Percentiles rank a stretch among this genome's conserved stretches.
Evolutionary conservation across 805 yeast species (phyloP).

Genomic region (Pichia membranifaciens): DNA sequence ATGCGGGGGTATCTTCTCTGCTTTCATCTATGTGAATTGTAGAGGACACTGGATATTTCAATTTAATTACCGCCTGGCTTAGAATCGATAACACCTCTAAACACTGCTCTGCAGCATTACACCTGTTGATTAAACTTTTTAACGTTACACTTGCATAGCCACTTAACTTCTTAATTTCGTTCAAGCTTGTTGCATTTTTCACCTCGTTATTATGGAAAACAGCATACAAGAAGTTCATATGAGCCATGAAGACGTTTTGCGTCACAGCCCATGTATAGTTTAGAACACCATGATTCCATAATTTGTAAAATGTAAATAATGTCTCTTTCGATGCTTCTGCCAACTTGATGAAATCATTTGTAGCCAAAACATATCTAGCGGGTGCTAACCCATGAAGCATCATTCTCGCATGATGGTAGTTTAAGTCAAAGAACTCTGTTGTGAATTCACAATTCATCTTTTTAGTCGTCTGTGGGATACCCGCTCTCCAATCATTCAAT

Average conservation of each 20-base stretch:
- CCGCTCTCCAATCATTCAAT: conserved; percentile 57
- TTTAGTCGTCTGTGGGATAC: conserved; percentile 48
- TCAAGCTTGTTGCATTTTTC: conserved; percentile 38
- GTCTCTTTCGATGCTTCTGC: conserved; percentile 62
- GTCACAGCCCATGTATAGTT: conserved; percentile 94
- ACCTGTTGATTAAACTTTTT: conserved; percentile 54
- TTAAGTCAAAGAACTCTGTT: conserved; percentile 60
- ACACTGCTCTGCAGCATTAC: conserved; percentile 75
- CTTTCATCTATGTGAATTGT: too few species aligned
- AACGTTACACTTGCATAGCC: conserved; percentile 51
- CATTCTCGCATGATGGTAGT: conserved; percentile 69
- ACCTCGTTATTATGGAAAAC: conserved; percentile 63
- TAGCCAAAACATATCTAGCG: conserved; percentile 47
- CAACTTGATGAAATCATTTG: conserved; percentile 50
- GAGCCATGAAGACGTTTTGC: conserved; percentile 84
- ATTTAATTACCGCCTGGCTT: conserved; percentile 61
- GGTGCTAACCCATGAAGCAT: conserved; percentile 77
- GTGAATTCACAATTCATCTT: conserved; percentile 74
- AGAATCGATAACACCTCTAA: conserved; percentile 65
- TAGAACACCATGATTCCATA: conserved; percentile 51
- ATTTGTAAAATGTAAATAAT: conserved; percentile 53
- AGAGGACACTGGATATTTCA: conserved; percentile 47
- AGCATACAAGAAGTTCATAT: conserved; percentile 75
- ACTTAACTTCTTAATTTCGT: conserved; percentile 45
- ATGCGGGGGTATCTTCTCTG: not conserved